Percentiles rank a stretch among this genome's conserved stretches.
Evolutionary conservation across 75 land plant genomes (phyloP).

Genomic region (Ceratopteris richardii): DNA sequence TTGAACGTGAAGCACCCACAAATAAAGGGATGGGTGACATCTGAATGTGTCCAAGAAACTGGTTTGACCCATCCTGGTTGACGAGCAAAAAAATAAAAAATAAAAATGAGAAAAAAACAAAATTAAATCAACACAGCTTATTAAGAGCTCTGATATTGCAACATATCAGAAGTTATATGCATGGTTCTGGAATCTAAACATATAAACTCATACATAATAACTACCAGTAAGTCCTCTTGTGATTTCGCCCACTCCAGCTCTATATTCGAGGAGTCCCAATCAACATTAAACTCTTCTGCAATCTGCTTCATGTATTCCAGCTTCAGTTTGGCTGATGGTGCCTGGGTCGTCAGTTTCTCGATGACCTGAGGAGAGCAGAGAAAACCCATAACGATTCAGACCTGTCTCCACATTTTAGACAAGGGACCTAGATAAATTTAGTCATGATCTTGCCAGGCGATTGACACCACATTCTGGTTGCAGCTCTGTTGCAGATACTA

Average conservation of each 20-base stretch:
- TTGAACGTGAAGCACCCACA: background rate
- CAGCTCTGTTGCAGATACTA: constrained; percentile 57
- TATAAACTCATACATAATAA: no score
- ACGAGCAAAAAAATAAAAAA: background rate
- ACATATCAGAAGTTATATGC: background rate
- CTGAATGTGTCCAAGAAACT: constrained; percentile 1
- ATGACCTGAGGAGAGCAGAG: constrained; percentile 39
- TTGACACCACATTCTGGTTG: constrained; percentile 71
- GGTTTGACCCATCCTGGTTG: background rate
- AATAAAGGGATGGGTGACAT: background rate
- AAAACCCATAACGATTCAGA: background rate
- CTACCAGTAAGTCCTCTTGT: background rate
- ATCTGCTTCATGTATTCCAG: constrained; percentile 52
- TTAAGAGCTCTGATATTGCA: background rate
- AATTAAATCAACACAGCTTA: background rate
- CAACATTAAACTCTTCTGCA: constrained; percentile 40
- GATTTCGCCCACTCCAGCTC: constrained; percentile 29
- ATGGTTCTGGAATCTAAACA: no score
- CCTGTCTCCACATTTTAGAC: background rate
- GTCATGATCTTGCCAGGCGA: constrained; percentile 33
- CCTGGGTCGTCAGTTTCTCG: constrained; percentile 65
- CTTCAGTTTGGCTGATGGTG: constrained; percentile 47
- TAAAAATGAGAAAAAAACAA: background rate
- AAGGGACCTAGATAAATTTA: background rate
- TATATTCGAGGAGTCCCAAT: constrained; percentile 63